Conservation (phyloP, 768 basidiomycete genomes). For the Amanita exitialis region DNA sequence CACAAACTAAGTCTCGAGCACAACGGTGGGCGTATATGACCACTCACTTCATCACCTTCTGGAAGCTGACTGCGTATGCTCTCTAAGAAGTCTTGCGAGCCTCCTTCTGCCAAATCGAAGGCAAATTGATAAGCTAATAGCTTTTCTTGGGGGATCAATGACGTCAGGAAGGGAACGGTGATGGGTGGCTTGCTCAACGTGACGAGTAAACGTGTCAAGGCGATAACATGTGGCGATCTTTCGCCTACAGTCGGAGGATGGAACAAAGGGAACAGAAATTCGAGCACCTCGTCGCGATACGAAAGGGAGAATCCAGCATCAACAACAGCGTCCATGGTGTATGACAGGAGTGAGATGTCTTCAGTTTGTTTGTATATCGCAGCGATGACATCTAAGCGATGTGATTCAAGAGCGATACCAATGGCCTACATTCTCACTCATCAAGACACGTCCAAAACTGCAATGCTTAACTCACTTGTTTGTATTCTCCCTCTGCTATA, state of each 20-base stretch:
- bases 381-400: slow-evolving; percentile 78
- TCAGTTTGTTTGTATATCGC: slow-evolving; percentile 62
- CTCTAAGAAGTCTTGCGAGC: slow-evolving; percentile 86
- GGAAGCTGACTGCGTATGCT: slow-evolving; percentile 61
- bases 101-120: slow-evolving; percentile 92
- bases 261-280: slow-evolving; percentile 80
- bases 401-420: slow-evolving; percentile 90
- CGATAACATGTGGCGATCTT: slow-evolving; percentile 66
- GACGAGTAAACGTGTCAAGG: slow-evolving; percentile 83
- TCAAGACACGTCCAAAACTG: slow-evolving; percentile 8
- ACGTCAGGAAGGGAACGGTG: slow-evolving; percentile 63
- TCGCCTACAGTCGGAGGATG: slow-evolving; percentile 61
- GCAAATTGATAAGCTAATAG: slow-evolving; percentile 90
- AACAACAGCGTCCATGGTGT: slow-evolving; percentile 87
- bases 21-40: background rate
- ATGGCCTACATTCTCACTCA: slow-evolving; percentile 50
- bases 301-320: slow-evolving; percentile 83
- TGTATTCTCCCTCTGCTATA: slow-evolving; percentile 82
- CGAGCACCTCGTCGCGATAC: slow-evolving; percentile 75
- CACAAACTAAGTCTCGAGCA: slow-evolving; percentile 6
- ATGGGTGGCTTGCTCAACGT: slow-evolving; percentile 77
- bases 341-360: slow-evolving; percentile 75
- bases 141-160: slow-evolving; percentile 60
- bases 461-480: slow-evolving; percentile 47
- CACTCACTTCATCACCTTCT: slow-evolving; percentile 51